Percentiles rank a stretch among this genome's conserved stretches.
Conservation (phyloP, 2,329 filamentous ascomycete genomes). For the Paecilomyces dactylethromorphus region DNA sequence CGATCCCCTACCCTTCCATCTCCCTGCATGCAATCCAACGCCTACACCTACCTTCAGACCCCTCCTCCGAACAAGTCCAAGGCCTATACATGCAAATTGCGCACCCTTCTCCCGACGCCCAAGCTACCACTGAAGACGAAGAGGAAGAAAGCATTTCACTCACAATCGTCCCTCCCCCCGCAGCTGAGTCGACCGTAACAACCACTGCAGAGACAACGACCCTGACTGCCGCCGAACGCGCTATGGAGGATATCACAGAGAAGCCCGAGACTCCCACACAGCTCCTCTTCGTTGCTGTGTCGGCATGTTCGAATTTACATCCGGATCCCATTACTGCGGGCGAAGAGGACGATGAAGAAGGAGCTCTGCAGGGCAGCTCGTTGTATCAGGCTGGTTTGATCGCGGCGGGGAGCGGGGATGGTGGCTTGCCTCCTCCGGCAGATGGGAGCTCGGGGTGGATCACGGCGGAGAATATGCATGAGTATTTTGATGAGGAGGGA, state of each 20-base stretch:
- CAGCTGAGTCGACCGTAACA: conserved; percentile 6
- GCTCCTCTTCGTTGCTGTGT: conserved; percentile 39
- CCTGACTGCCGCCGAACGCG: conserved; percentile 12
- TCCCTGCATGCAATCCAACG: conserved; percentile 44
- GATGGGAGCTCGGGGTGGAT: conserved; percentile 51
- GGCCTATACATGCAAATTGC: conserved; percentile 45
- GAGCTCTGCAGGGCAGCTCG: conserved; percentile 14
- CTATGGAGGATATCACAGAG: conserved; percentile 16
- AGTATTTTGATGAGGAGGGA: conserved; percentile 75
- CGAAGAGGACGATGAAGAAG: conserved; percentile 28
- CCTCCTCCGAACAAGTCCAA: conserved; percentile 25
- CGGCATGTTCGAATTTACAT: conserved; percentile 43
- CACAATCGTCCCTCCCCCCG: conserved; percentile 34
- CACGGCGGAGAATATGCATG: conserved; percentile 81
- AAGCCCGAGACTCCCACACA: conserved; percentile 33
- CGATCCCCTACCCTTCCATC: conserved; percentile 43
- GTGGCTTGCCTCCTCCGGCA: conserved; percentile 40
- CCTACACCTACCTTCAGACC: conserved; percentile 25
- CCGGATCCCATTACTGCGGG: conserved; percentile 35
- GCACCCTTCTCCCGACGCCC: conserved; percentile 12
- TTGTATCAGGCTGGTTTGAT: conserved; percentile 33
- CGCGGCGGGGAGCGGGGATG: conserved; percentile 25
- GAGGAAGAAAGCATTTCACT: conserved; percentile 37
- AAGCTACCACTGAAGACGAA: conserved; percentile 21
- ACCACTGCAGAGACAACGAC: conserved; percentile 3